Conservation (phyloP, 1,284 basidiomycete genomes). For the Ceratobasidium sp. region DNA sequence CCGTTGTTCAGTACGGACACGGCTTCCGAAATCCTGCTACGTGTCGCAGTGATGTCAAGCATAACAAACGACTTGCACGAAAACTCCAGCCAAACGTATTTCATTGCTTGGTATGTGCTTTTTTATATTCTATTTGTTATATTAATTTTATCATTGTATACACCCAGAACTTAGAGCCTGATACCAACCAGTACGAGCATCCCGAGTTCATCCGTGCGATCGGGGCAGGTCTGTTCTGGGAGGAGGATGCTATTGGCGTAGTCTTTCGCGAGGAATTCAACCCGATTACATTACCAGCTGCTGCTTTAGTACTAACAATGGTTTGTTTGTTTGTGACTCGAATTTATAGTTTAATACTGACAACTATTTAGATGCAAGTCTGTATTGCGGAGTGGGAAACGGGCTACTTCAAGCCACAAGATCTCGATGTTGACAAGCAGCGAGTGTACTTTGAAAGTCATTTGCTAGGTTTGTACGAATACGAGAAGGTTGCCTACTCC, state of each 20-base stretch:
- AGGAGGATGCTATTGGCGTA: conserved; percentile 1
- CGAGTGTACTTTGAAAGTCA: background rate
- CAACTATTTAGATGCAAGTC: conserved; percentile 4
- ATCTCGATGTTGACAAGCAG: conserved; percentile 14
- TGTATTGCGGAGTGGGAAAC: conserved; percentile 11
- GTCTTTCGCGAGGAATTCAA: background rate
- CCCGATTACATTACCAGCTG: background rate
- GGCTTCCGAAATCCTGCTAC: conserved; percentile 1
- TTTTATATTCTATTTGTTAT: background rate
- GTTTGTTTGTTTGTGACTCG: background rate
- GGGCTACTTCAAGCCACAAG: background rate
- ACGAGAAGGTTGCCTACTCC: background rate
- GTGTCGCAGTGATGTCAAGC: conserved; percentile 9
- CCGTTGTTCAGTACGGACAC: background rate
- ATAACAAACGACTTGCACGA: conserved; percentile 7
- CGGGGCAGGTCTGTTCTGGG: conserved; percentile 24
- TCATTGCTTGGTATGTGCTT: background rate
- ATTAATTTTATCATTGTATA: background rate
- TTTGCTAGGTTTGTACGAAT: conserved; percentile 6
- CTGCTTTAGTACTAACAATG: conserved; percentile 17
- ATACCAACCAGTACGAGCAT: conserved; percentile 25
- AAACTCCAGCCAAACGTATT: conserved; percentile 7
- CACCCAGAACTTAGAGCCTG: background rate
- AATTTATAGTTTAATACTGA: too few species aligned
- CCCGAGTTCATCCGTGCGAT: conserved; percentile 14